Evolutionary conservation across 805 yeast species (phyloP), one percentile per base, ranked within the genome.

Genomic region (Suhomyces prunicola): DNA sequence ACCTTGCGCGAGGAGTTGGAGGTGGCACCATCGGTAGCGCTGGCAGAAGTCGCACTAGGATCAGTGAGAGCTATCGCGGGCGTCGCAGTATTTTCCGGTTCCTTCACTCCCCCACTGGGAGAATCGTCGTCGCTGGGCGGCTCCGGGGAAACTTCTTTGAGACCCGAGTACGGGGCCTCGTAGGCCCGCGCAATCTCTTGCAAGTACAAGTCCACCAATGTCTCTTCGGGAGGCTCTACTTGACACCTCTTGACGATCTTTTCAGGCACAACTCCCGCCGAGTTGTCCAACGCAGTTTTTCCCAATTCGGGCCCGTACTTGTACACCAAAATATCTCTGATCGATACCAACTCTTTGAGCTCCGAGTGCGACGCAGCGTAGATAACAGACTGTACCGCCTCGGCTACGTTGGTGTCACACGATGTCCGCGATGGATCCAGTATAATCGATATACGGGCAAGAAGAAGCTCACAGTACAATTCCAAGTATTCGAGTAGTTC

Each of bases 141-240:
- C 46, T 17, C 64, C 5, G 33, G 33, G n/a, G 33, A 12, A 12
- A 12, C 33, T 29, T 59, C 67, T 27, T 50, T 50, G 53, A 84
- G 65, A 12, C 83, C 86, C 31, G 89, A 83, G 61, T 83, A 91
- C 1, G 90, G 87, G 0, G 85, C 94, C 22, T 79, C 78, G 62
- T 91, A 90, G 0, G 96, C 88, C 49, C 76, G 76, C 1, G 96
- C 96, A 55, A 90, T 90, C 63, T 90, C 97, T 50, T 80, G 73
- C 56, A 91, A 72, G 61, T 91, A 91, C 54, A 88, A 68, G 13
- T 78, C 76, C 1, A 90, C 94, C 51, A 90, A 74, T 23, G 78
- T 83, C 44, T 75, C 78, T 4, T 78, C 67, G 1, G 96, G 97
- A 5, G 94, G 84, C 50, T 80, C 82, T 3, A 86, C 81, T 15